Base-by-base conservation (phyloP, 208 protist species). In the Leptomonas seymouri region DNA sequence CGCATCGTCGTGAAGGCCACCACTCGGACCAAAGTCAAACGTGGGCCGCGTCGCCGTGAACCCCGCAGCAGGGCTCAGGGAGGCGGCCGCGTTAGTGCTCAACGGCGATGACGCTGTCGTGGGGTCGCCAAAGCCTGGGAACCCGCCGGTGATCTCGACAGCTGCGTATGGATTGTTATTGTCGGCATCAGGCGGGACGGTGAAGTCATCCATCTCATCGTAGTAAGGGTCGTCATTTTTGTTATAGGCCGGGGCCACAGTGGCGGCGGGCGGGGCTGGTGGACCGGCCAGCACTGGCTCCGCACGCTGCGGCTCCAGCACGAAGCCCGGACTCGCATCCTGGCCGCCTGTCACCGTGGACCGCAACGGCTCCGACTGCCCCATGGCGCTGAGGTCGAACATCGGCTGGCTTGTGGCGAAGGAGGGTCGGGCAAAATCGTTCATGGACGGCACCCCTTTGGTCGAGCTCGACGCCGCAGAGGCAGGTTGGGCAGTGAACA, bases 131-230 rank as follows among this genome's bases (percentile, higher is more conserved):
- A 88, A 80, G n/a, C 48, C 62, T 18, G 25, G 34, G 30, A 82
- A 82, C 28, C 46, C 71, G 23, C 68, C 53, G 39, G 36, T 62
- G 41, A 87, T 81, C 67, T 90, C 81, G 25, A 90, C 62, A 20
- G 70, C 45, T 1, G 68, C 67, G 41, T 54, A 76, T 21, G 57
- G 20, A 27, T 73, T 60, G 48, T 50, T 53, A n/a, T 36, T 66
- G 28, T 75, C 57, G 30, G 20, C 41, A 9, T 67, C 71, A 8
- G 72, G 31, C 14, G 57, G 36, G 18, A 85, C 73, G 2, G 81
- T 91, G 69, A 86, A 91, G 72, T 91, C 82, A 54, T 91, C 82
- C 62, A 91, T 91, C 51, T 87, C 82, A 31, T 91, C 85, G 74
- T 91, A 91, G 77, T 84, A 91, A 12, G 85, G 85, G 64, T 91